A percentile compares a stretch with the other conserved stretches of the same genome.
Evolutionary conservation across 495 filamentous ascomycete species (phyloP).

Genomic region (Hypoxylon rickii): DNA sequence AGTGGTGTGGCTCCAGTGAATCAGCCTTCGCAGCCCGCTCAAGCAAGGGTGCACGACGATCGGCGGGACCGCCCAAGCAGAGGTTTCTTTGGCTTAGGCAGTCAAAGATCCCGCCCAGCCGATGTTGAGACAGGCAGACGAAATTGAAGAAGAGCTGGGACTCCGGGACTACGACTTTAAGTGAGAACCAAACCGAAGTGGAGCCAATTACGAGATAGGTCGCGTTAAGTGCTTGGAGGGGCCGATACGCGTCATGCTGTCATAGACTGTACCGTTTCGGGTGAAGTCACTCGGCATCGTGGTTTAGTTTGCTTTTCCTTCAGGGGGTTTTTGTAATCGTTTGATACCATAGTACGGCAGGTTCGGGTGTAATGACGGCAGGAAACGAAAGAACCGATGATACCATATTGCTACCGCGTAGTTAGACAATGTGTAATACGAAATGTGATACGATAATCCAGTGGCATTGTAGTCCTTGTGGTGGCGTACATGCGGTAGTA

Average conservation of each 20-base stretch:
- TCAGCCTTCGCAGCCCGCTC: slow-evolving; percentile 22
- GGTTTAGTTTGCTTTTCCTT: slow-evolving; percentile 3
- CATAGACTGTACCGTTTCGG: slow-evolving; percentile 2
- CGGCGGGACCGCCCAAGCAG: slow-evolving; percentile 22
- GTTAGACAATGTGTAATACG: too few species aligned
- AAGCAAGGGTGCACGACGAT: slow-evolving; percentile 28
- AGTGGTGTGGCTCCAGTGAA: slow-evolving; percentile 26
- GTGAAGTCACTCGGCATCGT: not conserved
- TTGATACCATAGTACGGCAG: slow-evolving; percentile 2
- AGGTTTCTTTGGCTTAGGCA: slow-evolving; percentile 45
- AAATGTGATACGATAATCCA: too few species aligned
- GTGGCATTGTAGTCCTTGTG: too few species aligned
- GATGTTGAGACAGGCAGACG: slow-evolving; percentile 44
- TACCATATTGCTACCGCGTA: slow-evolving; percentile 18
- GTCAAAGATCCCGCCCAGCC: slow-evolving; percentile 39
- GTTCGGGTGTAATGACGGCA: slow-evolving; percentile 10
- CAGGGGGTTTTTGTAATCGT: not conserved
- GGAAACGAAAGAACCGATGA: slow-evolving; percentile 12
- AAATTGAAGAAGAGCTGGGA: slow-evolving; percentile 12
- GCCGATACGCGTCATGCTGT: slow-evolving; percentile 14
- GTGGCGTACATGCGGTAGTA: too few species aligned
- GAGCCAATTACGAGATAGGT: not conserved
- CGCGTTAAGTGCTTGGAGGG: slow-evolving; percentile 25
- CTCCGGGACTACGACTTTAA: too few species aligned
- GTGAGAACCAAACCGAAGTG: slow-evolving; percentile 11